Percentiles rank a stretch among this genome's conserved stretches.
These are phyloP conservation scores for Ogataea pini DNA, from an alignment of 805 yeast species.

Conservation along the genomic window DNA sequence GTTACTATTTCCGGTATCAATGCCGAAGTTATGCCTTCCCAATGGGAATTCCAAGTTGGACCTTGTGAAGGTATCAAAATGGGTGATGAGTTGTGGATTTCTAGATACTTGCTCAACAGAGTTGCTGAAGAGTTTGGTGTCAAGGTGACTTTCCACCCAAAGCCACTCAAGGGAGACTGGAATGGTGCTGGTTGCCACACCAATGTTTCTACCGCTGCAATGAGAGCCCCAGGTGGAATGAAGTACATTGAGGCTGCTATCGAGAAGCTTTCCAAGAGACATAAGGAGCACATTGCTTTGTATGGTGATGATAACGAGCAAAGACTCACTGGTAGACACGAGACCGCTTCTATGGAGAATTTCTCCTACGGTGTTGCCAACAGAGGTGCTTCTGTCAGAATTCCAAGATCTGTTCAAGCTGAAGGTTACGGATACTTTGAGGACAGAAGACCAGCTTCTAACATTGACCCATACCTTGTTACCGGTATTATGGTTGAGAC, in stretches of 20 bases:
- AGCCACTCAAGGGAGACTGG: constrained; percentile 99
- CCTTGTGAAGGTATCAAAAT: constrained; percentile 93
- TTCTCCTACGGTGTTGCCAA: constrained; percentile 98
- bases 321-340: constrained; percentile 98
- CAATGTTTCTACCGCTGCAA: constrained; percentile 87
- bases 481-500: constrained; percentile 99
- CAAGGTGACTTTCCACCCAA: constrained; percentile 98
- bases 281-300: constrained; percentile 90
- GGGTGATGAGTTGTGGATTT: constrained; percentile 98
- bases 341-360: constrained; percentile 89
- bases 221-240: constrained; percentile 98
- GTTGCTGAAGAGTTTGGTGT: constrained; percentile 99
- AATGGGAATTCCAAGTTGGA: constrained; percentile 99
- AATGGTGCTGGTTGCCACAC: constrained; percentile 99
- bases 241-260: constrained; percentile 89
- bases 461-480: constrained; percentile 98
- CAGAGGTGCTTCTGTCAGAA: constrained; percentile 99
- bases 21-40: constrained; percentile 99
- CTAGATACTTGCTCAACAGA: constrained; percentile 88
- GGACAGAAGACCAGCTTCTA: constrained; percentile 99
- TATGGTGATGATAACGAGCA: constrained; percentile 94
- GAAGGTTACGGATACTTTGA: constrained; percentile 98
- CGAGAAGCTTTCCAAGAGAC: constrained; percentile 92
- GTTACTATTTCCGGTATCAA: constrained; percentile 91
- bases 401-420: constrained; percentile 97